These are phyloP conservation scores for Arthrinium phaeospermum DNA, from an alignment of 2,329 filamentous ascomycete genomes.

Conservation along the genomic window DNA sequence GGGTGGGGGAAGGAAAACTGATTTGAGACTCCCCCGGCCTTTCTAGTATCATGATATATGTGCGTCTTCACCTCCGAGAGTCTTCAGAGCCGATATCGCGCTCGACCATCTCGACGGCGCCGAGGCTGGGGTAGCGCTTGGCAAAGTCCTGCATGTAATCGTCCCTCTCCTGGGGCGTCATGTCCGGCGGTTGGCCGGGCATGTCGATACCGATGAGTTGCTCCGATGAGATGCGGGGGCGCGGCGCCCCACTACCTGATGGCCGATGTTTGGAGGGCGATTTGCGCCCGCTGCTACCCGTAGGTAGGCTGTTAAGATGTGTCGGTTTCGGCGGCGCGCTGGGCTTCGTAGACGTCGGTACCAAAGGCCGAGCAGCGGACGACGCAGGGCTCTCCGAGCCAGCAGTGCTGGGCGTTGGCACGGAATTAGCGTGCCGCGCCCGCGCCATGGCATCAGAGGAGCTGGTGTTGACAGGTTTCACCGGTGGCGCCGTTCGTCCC, in stretches of 20 bases:
- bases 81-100: slow-evolving; percentile 57
- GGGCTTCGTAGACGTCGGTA: slow-evolving; percentile 47
- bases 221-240: slow-evolving; percentile 28
- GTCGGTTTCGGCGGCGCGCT: slow-evolving; percentile 66
- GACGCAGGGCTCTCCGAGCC: slow-evolving; percentile 28
- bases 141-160: slow-evolving; percentile 76
- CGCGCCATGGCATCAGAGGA: slow-evolving; percentile 23
- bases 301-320: slow-evolving; percentile 63
- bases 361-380: slow-evolving; percentile 30
- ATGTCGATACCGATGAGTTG: slow-evolving; percentile 50
- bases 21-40: background rate
- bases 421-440: slow-evolving; percentile 21
- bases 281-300: slow-evolving; percentile 39
- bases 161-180: slow-evolving; percentile 63
- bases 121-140: slow-evolving; percentile 85
- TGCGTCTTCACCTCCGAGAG: slow-evolving; percentile 26
- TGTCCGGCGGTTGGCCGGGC: slow-evolving; percentile 46
- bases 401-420: slow-evolving; percentile 29
- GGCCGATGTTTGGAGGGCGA: slow-evolving; percentile 51
- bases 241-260: slow-evolving; percentile 27
- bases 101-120: slow-evolving; percentile 88
- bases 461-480: slow-evolving; percentile 20
- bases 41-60: background rate
- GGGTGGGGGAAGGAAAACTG: background rate
- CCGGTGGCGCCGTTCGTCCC: slow-evolving; percentile 26